Conservation (phyloP, 2,329 filamentous ascomycete genomes). For the Mycogone perniciosa region DNA sequence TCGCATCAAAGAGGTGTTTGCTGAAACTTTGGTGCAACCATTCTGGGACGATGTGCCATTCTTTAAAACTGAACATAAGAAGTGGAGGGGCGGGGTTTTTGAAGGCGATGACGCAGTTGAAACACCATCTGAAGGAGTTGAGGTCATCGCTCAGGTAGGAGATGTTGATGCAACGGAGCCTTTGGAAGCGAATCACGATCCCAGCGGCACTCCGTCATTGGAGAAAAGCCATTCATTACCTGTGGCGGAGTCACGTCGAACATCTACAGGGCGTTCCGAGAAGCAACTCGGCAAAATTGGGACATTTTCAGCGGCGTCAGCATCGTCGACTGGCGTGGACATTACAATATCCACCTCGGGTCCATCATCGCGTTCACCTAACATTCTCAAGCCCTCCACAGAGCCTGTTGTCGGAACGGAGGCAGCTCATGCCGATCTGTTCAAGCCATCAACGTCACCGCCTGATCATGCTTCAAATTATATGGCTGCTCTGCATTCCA, state of each 20-base stretch:
- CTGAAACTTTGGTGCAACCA: conserved; percentile 82
- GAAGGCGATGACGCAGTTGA: conserved; percentile 30
- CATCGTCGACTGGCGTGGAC: conserved; percentile 45
- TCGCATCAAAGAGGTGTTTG: conserved; percentile 86
- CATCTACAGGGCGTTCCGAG: conserved; percentile 41
- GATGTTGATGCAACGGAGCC: conserved; percentile 43
- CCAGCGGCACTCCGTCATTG: conserved; percentile 37
- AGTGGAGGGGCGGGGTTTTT: conserved; percentile 81
- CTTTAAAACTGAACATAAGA: conserved; percentile 69
- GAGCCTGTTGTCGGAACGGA: conserved; percentile 63
- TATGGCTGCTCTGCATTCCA: conserved; percentile 63
- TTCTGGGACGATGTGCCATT: conserved; percentile 98
- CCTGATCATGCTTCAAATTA: conserved; percentile 55
- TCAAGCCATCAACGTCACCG: conserved; percentile 49
- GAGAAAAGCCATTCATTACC: conserved; percentile 53
- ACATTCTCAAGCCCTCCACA: conserved; percentile 41
- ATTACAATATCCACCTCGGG: conserved; percentile 33
- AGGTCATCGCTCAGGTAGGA: conserved; percentile 24
- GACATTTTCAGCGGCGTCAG: conserved; percentile 26
- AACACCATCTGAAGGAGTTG: not conserved
- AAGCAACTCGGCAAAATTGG: conserved; percentile 39
- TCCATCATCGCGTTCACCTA: conserved; percentile 29
- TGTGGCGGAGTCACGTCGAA: conserved; percentile 30
- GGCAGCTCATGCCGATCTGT: conserved; percentile 58
- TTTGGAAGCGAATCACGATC: conserved; percentile 35